Percentiles rank a stretch among this genome's conserved stretches.
These are phyloP conservation scores for Vanrija sp. DNA, from an alignment of 1,284 basidiomycete genomes.

Conservation along the genomic window DNA sequence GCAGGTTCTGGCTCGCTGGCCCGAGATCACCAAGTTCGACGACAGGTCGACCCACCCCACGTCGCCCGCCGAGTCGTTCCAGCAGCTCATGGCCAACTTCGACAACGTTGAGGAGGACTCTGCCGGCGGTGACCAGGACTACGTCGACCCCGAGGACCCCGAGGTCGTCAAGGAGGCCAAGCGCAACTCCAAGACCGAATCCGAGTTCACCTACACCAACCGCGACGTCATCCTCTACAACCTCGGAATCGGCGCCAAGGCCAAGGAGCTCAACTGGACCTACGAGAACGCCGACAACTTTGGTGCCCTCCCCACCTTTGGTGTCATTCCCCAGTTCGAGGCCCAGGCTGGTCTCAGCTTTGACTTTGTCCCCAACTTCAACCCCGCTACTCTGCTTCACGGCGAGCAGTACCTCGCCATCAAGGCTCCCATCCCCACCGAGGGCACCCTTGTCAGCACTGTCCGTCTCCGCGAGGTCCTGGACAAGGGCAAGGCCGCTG, in stretches of 20 bases:
- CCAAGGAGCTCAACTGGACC: conserved; percentile 84
- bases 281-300: conserved; percentile 89
- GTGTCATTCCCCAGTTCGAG: conserved; percentile 89
- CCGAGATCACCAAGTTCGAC: conserved; percentile 75
- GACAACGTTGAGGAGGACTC: conserved; percentile 57
- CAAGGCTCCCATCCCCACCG: conserved; percentile 80
- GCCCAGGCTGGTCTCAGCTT: conserved; percentile 61
- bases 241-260: conserved; percentile 90
- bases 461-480: conserved; percentile 54
- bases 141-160: conserved; percentile 78
- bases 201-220: conserved; percentile 73
- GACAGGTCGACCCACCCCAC: conserved; percentile 72
- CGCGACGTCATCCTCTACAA: conserved; percentile 95
- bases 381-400: conserved; percentile 93
- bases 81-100: conserved; percentile 78
- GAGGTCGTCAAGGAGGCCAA: conserved; percentile 80
- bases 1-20: conserved; percentile 72
- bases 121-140: conserved; percentile 50
- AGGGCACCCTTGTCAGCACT: conserved; percentile 74
- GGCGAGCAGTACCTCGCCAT: conserved; percentile 95
- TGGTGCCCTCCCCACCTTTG: conserved; percentile 81
- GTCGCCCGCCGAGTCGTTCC: conserved; percentile 66
- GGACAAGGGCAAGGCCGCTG: conserved; percentile 77
- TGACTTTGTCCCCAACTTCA: conserved; percentile 84
- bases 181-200: conserved; percentile 56